A percentile compares a stretch with the other conserved stretches of the same genome.
Evolutionary conservation across 768 basidiomycete species (phyloP).

Genomic region (Tylopilus subfusipes): DNA sequence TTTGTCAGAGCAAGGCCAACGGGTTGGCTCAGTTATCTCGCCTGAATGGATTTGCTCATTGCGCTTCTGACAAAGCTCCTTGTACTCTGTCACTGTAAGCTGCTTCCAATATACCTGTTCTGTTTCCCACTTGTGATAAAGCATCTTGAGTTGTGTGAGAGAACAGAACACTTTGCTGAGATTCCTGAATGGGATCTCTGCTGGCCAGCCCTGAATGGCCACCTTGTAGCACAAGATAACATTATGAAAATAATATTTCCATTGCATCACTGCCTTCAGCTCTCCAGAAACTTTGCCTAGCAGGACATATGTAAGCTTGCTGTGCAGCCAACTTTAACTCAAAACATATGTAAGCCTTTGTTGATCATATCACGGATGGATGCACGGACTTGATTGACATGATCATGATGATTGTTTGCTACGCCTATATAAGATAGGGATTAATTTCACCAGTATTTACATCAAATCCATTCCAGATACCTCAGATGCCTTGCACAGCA

Average conservation of each 20-base stretch:
- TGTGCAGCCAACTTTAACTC: too few species aligned
- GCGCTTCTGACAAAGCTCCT: too few species aligned
- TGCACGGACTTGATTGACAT: background rate
- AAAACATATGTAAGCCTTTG: background rate
- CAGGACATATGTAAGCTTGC: background rate
- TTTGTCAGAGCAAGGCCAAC: too few species aligned
- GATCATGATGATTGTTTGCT: background rate
- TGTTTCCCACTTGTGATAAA: too few species aligned
- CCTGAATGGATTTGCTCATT: too few species aligned
- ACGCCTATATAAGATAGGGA: background rate
- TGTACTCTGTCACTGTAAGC: too few species aligned
- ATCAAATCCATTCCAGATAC: background rate
- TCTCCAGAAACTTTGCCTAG: background rate
- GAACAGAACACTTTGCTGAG: too few species aligned
- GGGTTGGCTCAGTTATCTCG: too few species aligned
- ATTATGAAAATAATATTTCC: background rate
- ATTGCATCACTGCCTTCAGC: background rate
- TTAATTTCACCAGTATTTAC: background rate
- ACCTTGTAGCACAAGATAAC: background rate
- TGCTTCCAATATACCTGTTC: too few species aligned
- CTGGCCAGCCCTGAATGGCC: background rate
- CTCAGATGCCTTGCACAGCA: background rate
- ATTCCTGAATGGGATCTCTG: too few species aligned
- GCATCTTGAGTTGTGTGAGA: too few species aligned
- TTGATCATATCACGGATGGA: background rate